These are phyloP conservation scores for Aureobasidium sp. DNA, from an alignment of 2,329 filamentous ascomycete genomes.

Conservation along the genomic window DNA sequence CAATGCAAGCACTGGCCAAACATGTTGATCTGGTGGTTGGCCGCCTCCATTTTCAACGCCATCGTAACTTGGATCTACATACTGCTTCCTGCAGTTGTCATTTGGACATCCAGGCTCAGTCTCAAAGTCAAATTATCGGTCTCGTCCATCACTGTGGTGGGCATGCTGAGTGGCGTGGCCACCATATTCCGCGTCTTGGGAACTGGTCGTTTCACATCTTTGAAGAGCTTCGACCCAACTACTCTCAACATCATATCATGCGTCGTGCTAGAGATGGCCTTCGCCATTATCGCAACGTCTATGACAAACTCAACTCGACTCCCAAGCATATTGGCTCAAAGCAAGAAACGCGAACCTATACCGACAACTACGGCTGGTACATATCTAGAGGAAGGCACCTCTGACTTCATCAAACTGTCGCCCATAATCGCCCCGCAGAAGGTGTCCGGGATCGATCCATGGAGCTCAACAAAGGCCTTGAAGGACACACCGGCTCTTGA, in stretches of 20 bases:
- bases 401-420: slow-evolving; percentile 7
- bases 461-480: not conserved
- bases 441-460: not conserved
- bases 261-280: slow-evolving; percentile 36
- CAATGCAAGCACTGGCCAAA: slow-evolving; percentile 26
- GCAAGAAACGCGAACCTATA: not conserved
- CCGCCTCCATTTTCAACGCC: slow-evolving; percentile 38
- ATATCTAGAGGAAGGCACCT: not conserved
- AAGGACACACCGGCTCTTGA: not conserved
- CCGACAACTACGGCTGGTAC: not conserved
- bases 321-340: not conserved
- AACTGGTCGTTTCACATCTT: slow-evolving; percentile 22
- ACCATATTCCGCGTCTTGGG: slow-evolving; percentile 30
- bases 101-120: slow-evolving; percentile 47
- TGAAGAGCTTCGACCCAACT: slow-evolving; percentile 29
- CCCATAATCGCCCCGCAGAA: slow-evolving; percentile 5
- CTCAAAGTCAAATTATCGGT: slow-evolving; percentile 45
- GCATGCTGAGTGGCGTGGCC: slow-evolving; percentile 30
- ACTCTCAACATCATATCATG: slow-evolving; percentile 33
- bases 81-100: slow-evolving; percentile 43
- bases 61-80: slow-evolving; percentile 40
- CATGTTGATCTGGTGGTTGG: slow-evolving; percentile 28
- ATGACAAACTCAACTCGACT: slow-evolving; percentile 6
- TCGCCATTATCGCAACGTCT: slow-evolving; percentile 22
- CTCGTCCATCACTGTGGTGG: slow-evolving; percentile 44